Evolutionary conservation across 2,329 filamentous ascomycete species (phyloP).

Genomic region (Aspergillus fructus): DNA sequence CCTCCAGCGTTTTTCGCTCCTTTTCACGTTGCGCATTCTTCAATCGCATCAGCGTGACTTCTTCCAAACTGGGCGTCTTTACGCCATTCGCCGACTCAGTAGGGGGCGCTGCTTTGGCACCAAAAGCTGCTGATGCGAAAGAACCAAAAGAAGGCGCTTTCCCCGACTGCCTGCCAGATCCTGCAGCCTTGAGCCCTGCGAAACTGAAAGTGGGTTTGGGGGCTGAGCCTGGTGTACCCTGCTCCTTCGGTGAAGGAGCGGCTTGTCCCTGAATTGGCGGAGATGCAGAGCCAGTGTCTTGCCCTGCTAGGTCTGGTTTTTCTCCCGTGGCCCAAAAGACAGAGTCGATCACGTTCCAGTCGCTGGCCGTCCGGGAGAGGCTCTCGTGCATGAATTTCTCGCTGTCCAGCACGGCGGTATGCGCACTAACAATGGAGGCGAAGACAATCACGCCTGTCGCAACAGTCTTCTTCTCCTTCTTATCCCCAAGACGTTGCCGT

Average conservation of each 20-base stretch:
- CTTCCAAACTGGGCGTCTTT: conserved; percentile 43
- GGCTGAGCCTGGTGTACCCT: conserved; percentile 12
- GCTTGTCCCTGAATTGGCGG: conserved; percentile 22
- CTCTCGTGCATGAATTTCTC: conserved; percentile 34
- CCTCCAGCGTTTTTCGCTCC: conserved; percentile 54
- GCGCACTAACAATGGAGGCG: conserved; percentile 57
- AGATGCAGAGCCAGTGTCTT: conserved; percentile 11
- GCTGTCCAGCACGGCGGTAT: conserved; percentile 55
- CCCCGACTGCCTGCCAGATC: conserved; percentile 23
- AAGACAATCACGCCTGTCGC: conserved; percentile 58
- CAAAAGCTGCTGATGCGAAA: conserved; percentile 34
- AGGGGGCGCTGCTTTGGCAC: conserved; percentile 28
- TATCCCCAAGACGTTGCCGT: conserved; percentile 50
- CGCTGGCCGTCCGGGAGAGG: conserved; percentile 31
- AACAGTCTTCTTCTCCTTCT: conserved; percentile 52
- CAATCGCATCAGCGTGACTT: conserved; percentile 55
- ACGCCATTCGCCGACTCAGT: conserved; percentile 24
- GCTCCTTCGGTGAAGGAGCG: conserved; percentile 20
- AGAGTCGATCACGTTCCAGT: conserved; percentile 53
- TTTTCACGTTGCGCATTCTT: conserved; percentile 56
- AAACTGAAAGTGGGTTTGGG: conserved; percentile 35
- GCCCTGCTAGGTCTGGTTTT: conserved; percentile 48
- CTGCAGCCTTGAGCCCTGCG: conserved; percentile 30
- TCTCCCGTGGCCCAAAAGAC: conserved; percentile 56
- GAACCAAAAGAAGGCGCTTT: conserved; percentile 45